These are phyloP conservation scores for Phaseolus lunatus DNA, from an alignment of 306 rosid genomes.

Conservation along the genomic window DNA sequence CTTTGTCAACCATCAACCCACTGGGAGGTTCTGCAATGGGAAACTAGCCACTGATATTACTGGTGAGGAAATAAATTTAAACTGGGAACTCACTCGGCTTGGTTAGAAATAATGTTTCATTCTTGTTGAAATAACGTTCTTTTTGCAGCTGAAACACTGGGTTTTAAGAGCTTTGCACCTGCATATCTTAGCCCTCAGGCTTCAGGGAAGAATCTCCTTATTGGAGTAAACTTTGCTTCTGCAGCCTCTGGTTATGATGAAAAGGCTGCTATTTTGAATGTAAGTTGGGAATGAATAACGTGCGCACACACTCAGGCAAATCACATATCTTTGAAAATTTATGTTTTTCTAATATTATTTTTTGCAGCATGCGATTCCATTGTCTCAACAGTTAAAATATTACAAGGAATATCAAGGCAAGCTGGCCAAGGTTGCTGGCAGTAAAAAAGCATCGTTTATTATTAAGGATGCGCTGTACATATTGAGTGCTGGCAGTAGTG, in stretches of 20 bases:
- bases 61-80: slow-evolving; percentile 52
- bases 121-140: slow-evolving; percentile 24
- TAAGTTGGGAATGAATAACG: slow-evolving; percentile 39
- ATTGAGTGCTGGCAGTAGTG: slow-evolving; percentile 79
- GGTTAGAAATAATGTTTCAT: slow-evolving; percentile 22
- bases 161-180: slow-evolving; percentile 75
- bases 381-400: slow-evolving; percentile 67
- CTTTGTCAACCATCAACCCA: slow-evolving; percentile 71
- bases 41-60: slow-evolving; percentile 88
- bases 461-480: slow-evolving; percentile 70
- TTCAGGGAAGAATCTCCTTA: slow-evolving; percentile 84
- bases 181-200: slow-evolving; percentile 92
- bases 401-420: slow-evolving; percentile 76
- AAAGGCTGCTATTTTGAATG: slow-evolving; percentile 69
- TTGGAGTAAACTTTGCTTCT: slow-evolving; percentile 91
- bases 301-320: not conserved
- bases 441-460: slow-evolving; percentile 63
- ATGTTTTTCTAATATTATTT: not conserved
- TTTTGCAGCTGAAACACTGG: slow-evolving; percentile 71
- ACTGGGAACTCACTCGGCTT: not conserved
- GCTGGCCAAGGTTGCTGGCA: slow-evolving; percentile 77
- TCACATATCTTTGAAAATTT: not conserved
- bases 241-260: slow-evolving; percentile 94
- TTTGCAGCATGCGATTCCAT: slow-evolving; percentile 79
- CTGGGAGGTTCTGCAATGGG: slow-evolving; percentile 92